Conservation (phyloP, 495 filamentous ascomycete species). For the Podospora fimiseda region DNA sequence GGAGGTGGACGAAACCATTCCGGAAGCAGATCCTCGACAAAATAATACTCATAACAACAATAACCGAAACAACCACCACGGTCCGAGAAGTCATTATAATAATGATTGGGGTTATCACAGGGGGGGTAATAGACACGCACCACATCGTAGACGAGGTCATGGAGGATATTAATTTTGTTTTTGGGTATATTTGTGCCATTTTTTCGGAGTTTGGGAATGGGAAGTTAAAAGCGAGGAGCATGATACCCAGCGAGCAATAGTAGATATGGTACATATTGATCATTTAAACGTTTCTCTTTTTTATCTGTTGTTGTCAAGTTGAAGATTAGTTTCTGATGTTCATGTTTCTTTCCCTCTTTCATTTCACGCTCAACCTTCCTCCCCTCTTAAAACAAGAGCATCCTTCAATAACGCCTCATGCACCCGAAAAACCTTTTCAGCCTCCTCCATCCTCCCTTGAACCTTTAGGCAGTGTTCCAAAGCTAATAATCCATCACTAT, state of each 20-base stretch:
- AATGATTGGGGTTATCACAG: conserved; percentile 23
- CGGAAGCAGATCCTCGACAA: conserved; percentile 23
- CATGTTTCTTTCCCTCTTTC: background rate
- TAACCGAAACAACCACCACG: conserved; percentile 7
- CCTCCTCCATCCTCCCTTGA: background rate
- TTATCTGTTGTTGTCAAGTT: too few relatives aligned
- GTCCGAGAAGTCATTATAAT: conserved; percentile 8
- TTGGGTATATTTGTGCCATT: background rate
- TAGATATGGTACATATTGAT: background rate
- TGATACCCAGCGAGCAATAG: background rate
- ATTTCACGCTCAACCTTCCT: background rate
- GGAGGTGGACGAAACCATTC: conserved; percentile 52
- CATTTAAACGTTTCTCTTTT: too few relatives aligned
- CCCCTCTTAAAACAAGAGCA: background rate
- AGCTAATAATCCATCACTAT: background rate
- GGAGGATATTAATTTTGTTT: background rate
- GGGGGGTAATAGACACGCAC: conserved; percentile 16
- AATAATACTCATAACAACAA: conserved; percentile 14
- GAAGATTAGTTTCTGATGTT: too few relatives aligned
- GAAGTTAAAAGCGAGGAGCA: too few relatives aligned
- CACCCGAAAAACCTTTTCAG: background rate
- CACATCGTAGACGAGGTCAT: conserved; percentile 17
- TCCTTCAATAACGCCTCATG: background rate
- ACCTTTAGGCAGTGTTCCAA: background rate
- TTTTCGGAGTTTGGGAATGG: too few relatives aligned